Evolutionary conservation across 208 protist species (phyloP).

Genomic region (Leishmania tropica): DNA sequence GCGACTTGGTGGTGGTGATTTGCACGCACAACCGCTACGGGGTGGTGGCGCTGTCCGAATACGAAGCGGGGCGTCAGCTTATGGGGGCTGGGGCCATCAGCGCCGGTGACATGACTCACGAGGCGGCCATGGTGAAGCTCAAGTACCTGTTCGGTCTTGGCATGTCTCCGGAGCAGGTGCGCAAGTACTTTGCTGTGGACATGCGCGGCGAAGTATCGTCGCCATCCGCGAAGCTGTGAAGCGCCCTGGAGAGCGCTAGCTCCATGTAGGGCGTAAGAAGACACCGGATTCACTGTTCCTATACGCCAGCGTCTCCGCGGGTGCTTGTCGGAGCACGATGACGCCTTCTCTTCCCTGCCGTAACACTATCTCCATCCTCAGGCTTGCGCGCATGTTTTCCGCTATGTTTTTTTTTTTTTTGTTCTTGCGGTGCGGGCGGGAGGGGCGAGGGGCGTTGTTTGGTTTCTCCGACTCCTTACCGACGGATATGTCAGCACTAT

Average conservation of each 20-base stretch:
- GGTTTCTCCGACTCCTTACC: background rate
- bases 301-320: background rate
- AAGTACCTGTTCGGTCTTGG: conserved; percentile 83
- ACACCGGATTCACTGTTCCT: background rate
- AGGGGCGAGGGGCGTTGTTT: background rate
- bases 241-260: background rate
- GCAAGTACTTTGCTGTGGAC: conserved; percentile 36
- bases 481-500: background rate
- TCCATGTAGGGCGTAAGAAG: background rate
- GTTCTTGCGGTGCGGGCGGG: background rate
- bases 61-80: conserved; percentile 74
- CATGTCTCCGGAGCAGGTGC: conserved; percentile 40
- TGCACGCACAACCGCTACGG: conserved; percentile 90
- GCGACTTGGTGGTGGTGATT: conserved; percentile 91
- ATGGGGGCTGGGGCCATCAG: conserved; percentile 67
- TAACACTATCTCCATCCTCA: background rate
- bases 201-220: conserved; percentile 8
- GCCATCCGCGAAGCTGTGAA: conserved; percentile 2
- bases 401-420: background rate
- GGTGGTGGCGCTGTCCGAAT: conserved; percentile 66
- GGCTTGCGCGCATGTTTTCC: background rate
- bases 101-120: conserved; percentile 92
- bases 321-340: background rate
- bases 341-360: background rate
- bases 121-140: conserved; percentile 92